Evolutionary conservation across 2,329 filamentous ascomycete genomes (phyloP).

Genomic region (Lachnellula subtilissima): DNA sequence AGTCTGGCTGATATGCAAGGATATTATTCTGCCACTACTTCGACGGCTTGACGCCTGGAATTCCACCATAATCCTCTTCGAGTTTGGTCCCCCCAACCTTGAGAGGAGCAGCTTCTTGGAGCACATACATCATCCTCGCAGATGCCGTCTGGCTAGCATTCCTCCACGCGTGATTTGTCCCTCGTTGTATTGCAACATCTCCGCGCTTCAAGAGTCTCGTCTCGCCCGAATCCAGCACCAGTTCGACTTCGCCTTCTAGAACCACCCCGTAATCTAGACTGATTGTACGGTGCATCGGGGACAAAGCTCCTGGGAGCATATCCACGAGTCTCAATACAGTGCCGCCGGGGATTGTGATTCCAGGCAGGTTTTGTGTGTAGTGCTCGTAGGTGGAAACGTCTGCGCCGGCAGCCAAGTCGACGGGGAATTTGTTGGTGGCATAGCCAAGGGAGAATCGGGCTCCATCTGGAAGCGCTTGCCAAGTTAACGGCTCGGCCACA

Average conservation of each 20-base stretch:
- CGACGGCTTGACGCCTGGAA: slow-evolving; percentile 34
- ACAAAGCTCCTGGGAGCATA: slow-evolving; percentile 18
- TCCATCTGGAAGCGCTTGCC: slow-evolving; percentile 15
- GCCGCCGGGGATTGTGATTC: slow-evolving; percentile 20
- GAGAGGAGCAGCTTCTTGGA: slow-evolving; percentile 14
- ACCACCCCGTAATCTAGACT: slow-evolving; percentile 27
- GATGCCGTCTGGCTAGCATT: slow-evolving; percentile 20
- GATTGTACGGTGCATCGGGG: slow-evolving; percentile 25
- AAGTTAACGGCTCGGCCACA: slow-evolving; percentile 13
- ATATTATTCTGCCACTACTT: neutral
- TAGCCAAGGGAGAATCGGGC: slow-evolving; percentile 20
- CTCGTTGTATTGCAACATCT: slow-evolving; percentile 23
- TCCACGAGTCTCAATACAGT: slow-evolving; percentile 22
- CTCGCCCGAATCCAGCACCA: slow-evolving; percentile 24
- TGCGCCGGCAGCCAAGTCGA: slow-evolving; percentile 8
- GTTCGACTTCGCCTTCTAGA: slow-evolving; percentile 22
- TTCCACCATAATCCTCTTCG: slow-evolving; percentile 18
- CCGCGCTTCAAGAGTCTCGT: slow-evolving; percentile 17
- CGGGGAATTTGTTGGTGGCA: slow-evolving; percentile 19
- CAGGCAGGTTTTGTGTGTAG: slow-evolving; percentile 16
- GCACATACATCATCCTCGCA: slow-evolving; percentile 26
- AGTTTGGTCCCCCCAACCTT: slow-evolving; percentile 15
- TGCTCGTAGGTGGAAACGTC: slow-evolving; percentile 15
- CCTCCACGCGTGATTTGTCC: slow-evolving; percentile 26
- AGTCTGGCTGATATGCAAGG: neutral